Evolutionary conservation across 2,329 filamentous ascomycete species (phyloP).

Genomic region (Fusarium sp.): DNA sequence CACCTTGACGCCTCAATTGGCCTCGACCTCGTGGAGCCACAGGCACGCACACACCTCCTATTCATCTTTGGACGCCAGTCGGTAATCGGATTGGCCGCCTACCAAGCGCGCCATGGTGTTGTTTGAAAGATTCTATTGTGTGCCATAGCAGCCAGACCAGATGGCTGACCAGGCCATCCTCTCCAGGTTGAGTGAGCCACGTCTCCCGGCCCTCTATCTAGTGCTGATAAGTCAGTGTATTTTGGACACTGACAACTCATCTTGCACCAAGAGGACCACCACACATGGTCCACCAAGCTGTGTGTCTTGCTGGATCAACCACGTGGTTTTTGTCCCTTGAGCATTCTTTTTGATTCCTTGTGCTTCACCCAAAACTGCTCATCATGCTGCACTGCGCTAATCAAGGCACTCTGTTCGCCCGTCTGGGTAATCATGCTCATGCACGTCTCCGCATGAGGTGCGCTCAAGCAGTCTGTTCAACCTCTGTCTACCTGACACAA

Average conservation of each 20-base stretch:
- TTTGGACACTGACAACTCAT: slow-evolving; percentile 7
- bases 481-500: slow-evolving; percentile 21
- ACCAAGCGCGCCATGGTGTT: slow-evolving; percentile 3
- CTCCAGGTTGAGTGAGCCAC: slow-evolving; percentile 3
- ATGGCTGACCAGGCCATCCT: not conserved
- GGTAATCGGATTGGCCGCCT: slow-evolving; percentile 1
- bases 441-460: slow-evolving; percentile 1
- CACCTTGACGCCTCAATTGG: slow-evolving; percentile 1
- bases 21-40: not conserved
- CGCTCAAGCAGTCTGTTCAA: slow-evolving; percentile 4
- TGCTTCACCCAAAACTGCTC: not conserved
- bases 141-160: not conserved
- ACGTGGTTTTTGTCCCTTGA: slow-evolving; percentile 1
- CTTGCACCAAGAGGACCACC: not conserved
- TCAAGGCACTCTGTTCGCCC: not conserved
- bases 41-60: not conserved
- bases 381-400: not conserved
- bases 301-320: not conserved
- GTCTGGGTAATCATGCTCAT: not conserved
- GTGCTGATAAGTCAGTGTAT: not conserved
- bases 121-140: not conserved
- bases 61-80: not conserved
- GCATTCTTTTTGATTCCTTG: not conserved
- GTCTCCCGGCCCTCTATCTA: not conserved
- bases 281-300: not conserved